These are phyloP conservation scores for Trichophaea hybrida DNA, from an alignment of 2,329 filamentous ascomycete genomes.

Conservation along the genomic window DNA sequence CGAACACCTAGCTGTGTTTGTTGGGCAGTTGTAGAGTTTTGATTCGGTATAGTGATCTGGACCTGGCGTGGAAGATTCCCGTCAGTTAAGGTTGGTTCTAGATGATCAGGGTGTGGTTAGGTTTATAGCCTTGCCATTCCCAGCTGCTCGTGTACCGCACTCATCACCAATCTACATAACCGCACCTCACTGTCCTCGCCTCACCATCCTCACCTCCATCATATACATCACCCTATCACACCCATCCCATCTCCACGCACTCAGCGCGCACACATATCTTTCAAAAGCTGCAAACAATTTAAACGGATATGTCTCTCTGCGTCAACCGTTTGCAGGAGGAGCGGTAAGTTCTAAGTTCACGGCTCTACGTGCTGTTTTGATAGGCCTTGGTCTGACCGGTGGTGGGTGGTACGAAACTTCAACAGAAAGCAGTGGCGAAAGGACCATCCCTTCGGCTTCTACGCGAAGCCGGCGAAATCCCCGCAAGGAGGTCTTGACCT, in stretches of 20 bases:
- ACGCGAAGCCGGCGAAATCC: conserved; percentile 72
- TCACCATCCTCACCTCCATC: neutral
- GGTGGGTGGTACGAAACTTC: neutral
- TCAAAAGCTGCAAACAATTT: neutral
- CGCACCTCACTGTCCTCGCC: neutral
- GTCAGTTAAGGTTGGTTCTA: no score
- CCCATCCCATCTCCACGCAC: neutral
- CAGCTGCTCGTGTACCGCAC: no score
- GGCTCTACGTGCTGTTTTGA: neutral
- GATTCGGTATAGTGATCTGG: no score
- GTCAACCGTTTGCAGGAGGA: conserved; percentile 79
- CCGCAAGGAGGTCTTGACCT: conserved; percentile 71
- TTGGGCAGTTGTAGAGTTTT: no score
- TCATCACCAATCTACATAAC: no score
- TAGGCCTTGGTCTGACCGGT: neutral
- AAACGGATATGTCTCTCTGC: conserved; percentile 40
- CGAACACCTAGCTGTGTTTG: no score
- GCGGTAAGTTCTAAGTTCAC: conserved; percentile 42
- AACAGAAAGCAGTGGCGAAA: conserved; percentile 86
- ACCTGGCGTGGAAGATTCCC: no score
- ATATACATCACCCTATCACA: neutral
- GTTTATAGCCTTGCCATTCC: no score
- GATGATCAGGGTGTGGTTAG: no score
- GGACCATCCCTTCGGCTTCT: conserved; percentile 96
- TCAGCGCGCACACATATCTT: neutral